These are phyloP conservation scores for Aspergillus indologenus DNA, from an alignment of 495 filamentous ascomycete genomes.

Conservation along the genomic window DNA sequence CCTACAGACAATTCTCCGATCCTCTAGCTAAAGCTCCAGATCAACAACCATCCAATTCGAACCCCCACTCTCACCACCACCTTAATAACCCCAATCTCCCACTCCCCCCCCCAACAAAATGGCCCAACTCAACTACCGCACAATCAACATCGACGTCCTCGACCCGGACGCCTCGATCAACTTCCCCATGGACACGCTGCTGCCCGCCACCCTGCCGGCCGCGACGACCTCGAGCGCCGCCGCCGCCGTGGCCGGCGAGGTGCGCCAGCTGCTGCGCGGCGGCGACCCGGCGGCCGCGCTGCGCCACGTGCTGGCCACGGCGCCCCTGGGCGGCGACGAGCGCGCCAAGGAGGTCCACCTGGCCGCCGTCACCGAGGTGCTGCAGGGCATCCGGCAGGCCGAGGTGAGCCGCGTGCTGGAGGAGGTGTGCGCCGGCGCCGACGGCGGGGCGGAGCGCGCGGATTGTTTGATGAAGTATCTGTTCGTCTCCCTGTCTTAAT, in stretches of 20 bases:
- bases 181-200: conserved; percentile 78
- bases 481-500: conserved; percentile 16
- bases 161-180: conserved; percentile 84
- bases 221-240: conserved; percentile 68
- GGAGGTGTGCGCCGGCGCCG: conserved; percentile 65
- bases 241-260: conserved; percentile 67
- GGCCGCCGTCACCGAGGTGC: conserved; percentile 76
- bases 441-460: conserved; percentile 66
- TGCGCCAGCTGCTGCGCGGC: conserved; percentile 78
- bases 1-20: background rate
- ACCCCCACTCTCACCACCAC: background rate
- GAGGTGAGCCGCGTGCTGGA: conserved; percentile 85
- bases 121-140: conserved; percentile 74
- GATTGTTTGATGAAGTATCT: conserved; percentile 54
- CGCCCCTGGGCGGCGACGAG: conserved; percentile 68
- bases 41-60: background rate
- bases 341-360: conserved; percentile 81
- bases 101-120: conserved; percentile 34
- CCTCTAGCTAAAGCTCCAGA: background rate
- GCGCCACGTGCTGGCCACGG: conserved; percentile 71
- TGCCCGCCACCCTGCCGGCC: conserved; percentile 59
- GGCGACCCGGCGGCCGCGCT: conserved; percentile 84
- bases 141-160: conserved; percentile 87
- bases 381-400: conserved; percentile 84
- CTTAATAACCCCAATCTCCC: background rate